Base-by-base conservation (phyloP, 371 early-diverging fungal species). In the Chytridium lagenaria region DNA sequence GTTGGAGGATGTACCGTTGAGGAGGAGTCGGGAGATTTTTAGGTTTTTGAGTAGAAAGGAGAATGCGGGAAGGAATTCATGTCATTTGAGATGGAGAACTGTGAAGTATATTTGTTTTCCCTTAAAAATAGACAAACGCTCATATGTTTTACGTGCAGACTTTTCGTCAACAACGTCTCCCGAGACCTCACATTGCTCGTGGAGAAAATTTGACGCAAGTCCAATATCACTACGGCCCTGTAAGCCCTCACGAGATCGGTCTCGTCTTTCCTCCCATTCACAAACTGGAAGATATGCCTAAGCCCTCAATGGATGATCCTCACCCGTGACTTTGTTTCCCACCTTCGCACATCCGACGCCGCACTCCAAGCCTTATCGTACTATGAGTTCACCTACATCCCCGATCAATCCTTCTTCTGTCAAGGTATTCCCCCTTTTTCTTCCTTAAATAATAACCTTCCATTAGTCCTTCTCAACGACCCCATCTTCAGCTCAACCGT, bases 251-350 rank as follows among this genome's bases (percentile, higher is more conserved):
- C n/a, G 78, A 83, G 39, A 33, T 78, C 15, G 79, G 81, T 12
- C 52, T 83, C 19, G 39, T 66, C 50, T 36, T 59, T 31, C 79
- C 80, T n/a, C 65, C 82, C 77, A 31, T 78, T 81, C 61, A 69
- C 72, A 22, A 37, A 40, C 64, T 84, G 78, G 80, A 67, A 61
- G 50, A 67, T 73, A 40, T 79, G 64, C 67, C 78, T 75, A 69
- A 80, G 81, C 34, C 78, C 76, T 55, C 81, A 80, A 50, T 84
- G 84, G 84, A 80, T 81, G 81, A 79, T 82, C 33, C 59, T 84
- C 36, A 71, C 80, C 15, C 34, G 67, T 26, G 68, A 75, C 0
- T 68, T 73, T 34, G 66, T 82, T 10, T 52, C 55, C 22, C 50
- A 68, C 63, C 44, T 81, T 19, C 76, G 81, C 1, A 55, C 31